phyloP scores from a whole-genome alignment of 129 eudicot species.

The Flaveria bidentis region DNA sequence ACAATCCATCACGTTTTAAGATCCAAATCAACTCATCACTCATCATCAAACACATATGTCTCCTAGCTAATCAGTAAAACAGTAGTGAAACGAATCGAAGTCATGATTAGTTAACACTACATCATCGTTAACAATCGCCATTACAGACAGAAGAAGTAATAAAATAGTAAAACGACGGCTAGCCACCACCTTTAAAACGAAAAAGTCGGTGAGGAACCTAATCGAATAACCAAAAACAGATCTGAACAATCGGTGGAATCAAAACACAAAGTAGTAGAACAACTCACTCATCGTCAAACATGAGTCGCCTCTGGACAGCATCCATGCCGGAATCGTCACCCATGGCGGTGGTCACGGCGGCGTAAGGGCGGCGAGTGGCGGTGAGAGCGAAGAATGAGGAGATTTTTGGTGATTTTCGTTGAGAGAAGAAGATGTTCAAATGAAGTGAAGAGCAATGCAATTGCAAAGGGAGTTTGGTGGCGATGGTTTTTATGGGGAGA shows the following conservation, averaged over 20 bases:
- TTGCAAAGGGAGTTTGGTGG: conserved; percentile 21
- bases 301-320: conserved; percentile 85
- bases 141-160: too few relatives aligned
- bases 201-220: neutral
- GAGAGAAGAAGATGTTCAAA: neutral
- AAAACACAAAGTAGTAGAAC: neutral
- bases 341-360: conserved; percentile 40
- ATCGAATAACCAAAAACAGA: neutral
- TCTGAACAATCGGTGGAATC: neutral
- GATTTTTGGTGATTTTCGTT: conserved; percentile 1
- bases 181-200: neutral
- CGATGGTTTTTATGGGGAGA: conserved; percentile 40
- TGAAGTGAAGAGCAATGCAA: neutral
- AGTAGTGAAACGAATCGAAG: conserved; percentile 3
- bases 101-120: neutral
- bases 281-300: conserved; percentile 92
- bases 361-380: neutral
- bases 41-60: neutral
- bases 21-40: too few relatives aligned
- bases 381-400: neutral
- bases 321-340: conserved; percentile 87
- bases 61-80: neutral
- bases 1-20: too few relatives aligned
- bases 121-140: conserved; percentile 1
- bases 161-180: too few relatives aligned